These are phyloP conservation scores for grape (Vitis vinifera) DNA, from an alignment of 164 flowering plant species.

Conservation along the genomic window DNA sequence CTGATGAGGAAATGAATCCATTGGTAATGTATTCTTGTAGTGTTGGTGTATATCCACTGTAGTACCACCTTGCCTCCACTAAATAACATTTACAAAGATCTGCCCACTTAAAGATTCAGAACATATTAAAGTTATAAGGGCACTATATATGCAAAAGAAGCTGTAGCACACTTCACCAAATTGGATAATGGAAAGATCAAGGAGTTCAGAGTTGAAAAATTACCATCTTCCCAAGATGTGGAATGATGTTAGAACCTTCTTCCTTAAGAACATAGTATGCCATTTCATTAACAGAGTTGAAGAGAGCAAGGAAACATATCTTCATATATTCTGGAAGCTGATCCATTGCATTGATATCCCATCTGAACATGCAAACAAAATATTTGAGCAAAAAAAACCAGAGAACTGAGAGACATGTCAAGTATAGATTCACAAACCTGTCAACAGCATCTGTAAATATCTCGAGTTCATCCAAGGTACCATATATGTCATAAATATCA, in stretches of 20 bases:
- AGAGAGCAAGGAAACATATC: constrained; percentile 23
- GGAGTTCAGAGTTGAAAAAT: neutral
- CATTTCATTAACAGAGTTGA: constrained; percentile 19
- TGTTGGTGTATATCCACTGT: constrained; percentile 19
- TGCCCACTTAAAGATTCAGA: constrained; percentile 14
- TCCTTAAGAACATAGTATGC: constrained; percentile 2
- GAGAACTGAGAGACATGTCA: too few relatives aligned
- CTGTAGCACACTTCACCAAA: too few relatives aligned
- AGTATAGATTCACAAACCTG: too few relatives aligned
- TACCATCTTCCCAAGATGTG: neutral
- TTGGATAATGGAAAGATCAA: too few relatives aligned
- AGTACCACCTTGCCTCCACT: constrained; percentile 30
- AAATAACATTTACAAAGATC: constrained; percentile 21
- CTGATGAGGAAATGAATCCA: constrained; percentile 16
- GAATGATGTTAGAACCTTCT: constrained; percentile 11
- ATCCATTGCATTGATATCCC: constrained; percentile 27
- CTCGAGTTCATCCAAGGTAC: too few relatives aligned
- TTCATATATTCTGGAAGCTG: constrained; percentile 34
- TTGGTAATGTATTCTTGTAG: constrained; percentile 25
- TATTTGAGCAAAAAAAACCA: too few relatives aligned
- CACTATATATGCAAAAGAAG: too few relatives aligned
- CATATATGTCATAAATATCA: too few relatives aligned
- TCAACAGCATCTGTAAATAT: too few relatives aligned
- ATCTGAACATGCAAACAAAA: constrained; percentile 12
- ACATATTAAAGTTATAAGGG: too few relatives aligned